Base-by-base conservation (phyloP, 768 basidiomycete species). In the Leccinum uliginosum region DNA sequence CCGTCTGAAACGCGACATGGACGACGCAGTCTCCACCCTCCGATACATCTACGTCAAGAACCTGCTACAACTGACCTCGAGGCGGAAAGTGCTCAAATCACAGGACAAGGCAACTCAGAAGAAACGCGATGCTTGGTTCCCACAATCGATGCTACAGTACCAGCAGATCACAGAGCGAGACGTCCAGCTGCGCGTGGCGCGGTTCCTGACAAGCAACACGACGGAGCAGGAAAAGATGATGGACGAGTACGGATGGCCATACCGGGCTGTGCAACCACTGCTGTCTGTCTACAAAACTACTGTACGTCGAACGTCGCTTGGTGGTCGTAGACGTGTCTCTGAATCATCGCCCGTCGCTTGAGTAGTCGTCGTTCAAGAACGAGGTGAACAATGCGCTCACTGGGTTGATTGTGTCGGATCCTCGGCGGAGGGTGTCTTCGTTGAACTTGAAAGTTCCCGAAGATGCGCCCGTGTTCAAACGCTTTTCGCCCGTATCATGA, bases 171-270 rank as follows among this genome's bases (percentile, higher is more conserved):
- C 59, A 2, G 71, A 67, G 7, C 75, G 75, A 19, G 81, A 83
- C 24, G 65, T 74, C 0, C 76, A 81, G 68, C 64, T 80, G n/a
- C 77, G 83, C 2, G 72, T 78, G 9, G 83, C 82, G 21, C 71
- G 72, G 49, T 84, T 82, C 62, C 68, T 86, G 29, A 47, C 55
- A 23, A 34, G 57, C 6, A 54, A 67, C 30, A 50, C 53, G 9
- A 24, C 50, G 6, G 72, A 68, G 32, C 73, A 77, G 58, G 83
- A 85, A 53, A 76, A 59, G 62, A 78, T 81, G 74, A 62, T 78
- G 65, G 62, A 59, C 27, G 74, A 82, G 52, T 84, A 73, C 64
- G 69, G 72, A 1, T 86, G 84, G 85, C 74, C 76, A 0, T 82
- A 72, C 70, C 73, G 77, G 40, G 78, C 80, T 53, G 78, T 79